Evolutionary conservation across 2,329 filamentous ascomycete genomes (phyloP), one percentile per base, ranked within the genome.

Genomic region (Drechslerella dactyloides): DNA sequence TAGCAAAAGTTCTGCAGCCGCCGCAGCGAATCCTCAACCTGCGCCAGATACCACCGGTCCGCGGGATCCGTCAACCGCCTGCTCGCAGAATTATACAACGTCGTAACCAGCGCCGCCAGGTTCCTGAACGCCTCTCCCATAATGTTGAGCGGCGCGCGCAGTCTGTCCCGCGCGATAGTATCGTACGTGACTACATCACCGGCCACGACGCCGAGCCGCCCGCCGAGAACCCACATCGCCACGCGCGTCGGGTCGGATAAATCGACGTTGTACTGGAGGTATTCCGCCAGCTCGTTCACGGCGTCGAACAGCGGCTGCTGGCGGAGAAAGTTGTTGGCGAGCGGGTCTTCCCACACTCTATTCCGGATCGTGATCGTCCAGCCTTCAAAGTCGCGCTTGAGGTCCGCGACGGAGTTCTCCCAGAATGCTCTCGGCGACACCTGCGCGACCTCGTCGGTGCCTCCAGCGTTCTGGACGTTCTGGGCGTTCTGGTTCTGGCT

Each of bases 1-100:
- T 33, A 56, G 11, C 23, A 51, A 44, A 69, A 54, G 24, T 62
- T 57, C 52, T 69, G 64, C n/a, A 69, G 17, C n/a, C 24, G 35
- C 17, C 56, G 17, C 15, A 69, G 24, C n/a, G 44, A 30, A 15
- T 40, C 56, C 37, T 69, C 57, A 42, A 69, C 35, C 23, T 54
- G 27, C 10, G 40, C 52, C 1, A 69, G 5, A 1, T 10, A 21
- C 0, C 35, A 17, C 24, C 52, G 42, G 11, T 69, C 23, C 17
- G 51, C 5, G 4, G 51, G 30, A 21, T 58, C 13, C 7, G 19
- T n/a, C 30, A 62, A 57, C 24, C 23, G 15, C 10, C 44, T 7
- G 4, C 17, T 3, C 0, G 57, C 52, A 8, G 6, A 21, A 15
- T 11, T 19, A 17, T 57, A 69, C 51, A 69, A n/a, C 6, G 7